Base-by-base conservation (phyloP, 2,329 filamentous ascomycete species). In the Neofusicoccum kwambonambiense region DNA sequence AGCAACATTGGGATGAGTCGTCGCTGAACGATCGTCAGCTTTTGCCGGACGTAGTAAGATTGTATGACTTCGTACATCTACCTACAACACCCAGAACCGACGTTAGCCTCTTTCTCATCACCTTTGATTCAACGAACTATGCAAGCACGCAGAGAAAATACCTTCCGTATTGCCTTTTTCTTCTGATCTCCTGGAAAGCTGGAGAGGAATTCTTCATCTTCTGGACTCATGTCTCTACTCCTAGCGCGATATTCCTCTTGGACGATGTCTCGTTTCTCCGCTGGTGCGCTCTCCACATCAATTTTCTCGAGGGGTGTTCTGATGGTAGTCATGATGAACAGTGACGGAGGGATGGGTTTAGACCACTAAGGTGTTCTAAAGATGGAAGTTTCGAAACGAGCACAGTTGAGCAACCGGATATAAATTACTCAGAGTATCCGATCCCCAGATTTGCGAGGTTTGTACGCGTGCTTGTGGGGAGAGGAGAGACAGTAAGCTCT, bases 141-240 rank as follows among this genome's bases (percentile, higher is more conserved):
- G n/a, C 3, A n/a, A n/a, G 7, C 13, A 41, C 15, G 35, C 12
- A 31, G 11, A 22, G 3, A 3, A 22, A n/a, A 19, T 3, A 71
- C 70, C 44, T 72, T 71, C 45, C 69, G 67, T 42, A 70, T 70
- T 13, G 70, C 69, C 17, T 66, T 70, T 39, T 68, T 68, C 37
- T 70, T 68, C 64, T 70, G 64, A 11, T 67, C 67, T 17, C 69
- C 67, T 3, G 70, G 57, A 34, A 74, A 68, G 13, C 65, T 65
- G 42, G 68, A 60, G 15, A 75, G 68, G n/a, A 74, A 74, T 2
- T 68, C 65, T 8, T 70, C 71, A 58, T 75, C 72, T 52, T 74
- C 72, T 6, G 64, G n/a, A 11, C 50, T 69, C 19, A 72, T 60
- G 6, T 69, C 69, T 13, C 65, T 17, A 3, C 17, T 3, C 5